Conservation (phyloP, 23 red algal genomes). For the Gracilariopsis chorda region DNA sequence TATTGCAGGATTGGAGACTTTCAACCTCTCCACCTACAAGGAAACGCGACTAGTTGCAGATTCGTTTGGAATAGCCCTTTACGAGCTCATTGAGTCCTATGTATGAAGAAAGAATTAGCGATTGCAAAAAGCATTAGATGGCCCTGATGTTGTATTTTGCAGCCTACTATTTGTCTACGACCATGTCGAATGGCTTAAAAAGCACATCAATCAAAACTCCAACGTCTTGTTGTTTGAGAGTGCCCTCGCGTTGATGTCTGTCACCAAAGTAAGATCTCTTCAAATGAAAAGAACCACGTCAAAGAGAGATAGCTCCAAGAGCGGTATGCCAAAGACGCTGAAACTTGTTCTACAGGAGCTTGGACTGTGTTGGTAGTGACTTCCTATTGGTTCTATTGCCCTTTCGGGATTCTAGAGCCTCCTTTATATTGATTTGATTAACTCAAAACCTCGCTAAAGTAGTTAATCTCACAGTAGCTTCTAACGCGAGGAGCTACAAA, state of each 20-base stretch:
- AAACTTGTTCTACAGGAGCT: too few relatives aligned
- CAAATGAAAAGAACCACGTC: too few relatives aligned
- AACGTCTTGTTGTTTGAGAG: constrained; percentile 42
- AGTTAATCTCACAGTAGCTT: too few relatives aligned
- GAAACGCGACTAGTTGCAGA: not conserved
- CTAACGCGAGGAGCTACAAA: too few relatives aligned
- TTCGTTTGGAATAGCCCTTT: not conserved
- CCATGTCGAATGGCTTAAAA: constrained; percentile 31
- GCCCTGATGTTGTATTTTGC: constrained; percentile 43
- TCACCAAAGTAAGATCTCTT: constrained; percentile 21
- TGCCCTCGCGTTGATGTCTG: constrained; percentile 43
- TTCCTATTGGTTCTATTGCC: too few relatives aligned
- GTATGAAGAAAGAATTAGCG: not conserved
- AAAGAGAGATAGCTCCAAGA: too few relatives aligned
- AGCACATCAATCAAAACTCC: not conserved
- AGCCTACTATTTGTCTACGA: constrained; percentile 56
- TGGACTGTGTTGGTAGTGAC: constrained; percentile 12
- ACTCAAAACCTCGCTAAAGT: too few relatives aligned
- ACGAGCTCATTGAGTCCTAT: not conserved
- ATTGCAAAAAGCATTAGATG: not conserved
- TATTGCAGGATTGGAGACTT: not conserved
- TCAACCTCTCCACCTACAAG: too few relatives aligned
- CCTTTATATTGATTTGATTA: too few relatives aligned
- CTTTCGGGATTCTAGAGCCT: too few relatives aligned
- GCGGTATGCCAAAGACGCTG: too few relatives aligned